Base-by-base conservation (phyloP, 83 land plant genomes). In the Thuja plicata region DNA sequence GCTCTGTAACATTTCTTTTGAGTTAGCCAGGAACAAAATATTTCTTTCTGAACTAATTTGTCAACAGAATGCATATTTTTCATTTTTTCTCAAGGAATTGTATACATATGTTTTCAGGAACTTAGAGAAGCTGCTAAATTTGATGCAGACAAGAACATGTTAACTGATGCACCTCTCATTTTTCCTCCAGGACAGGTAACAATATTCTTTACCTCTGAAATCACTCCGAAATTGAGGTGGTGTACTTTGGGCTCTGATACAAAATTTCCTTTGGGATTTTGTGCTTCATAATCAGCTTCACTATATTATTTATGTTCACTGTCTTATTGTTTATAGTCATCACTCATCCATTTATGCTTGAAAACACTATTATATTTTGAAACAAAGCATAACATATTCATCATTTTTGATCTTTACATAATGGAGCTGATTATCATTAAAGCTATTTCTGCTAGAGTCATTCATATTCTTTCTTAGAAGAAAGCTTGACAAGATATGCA, bases 131-230 rank as follows among this genome's bases (percentile, higher is more conserved):
- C 91, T 83, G 95, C 95, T 78, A 87, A 27, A 54, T 52, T 62
- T 43, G 95, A 94, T 91, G 91, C 84, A 5, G 97, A 95, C 87
- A 93, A 90, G 86, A 90, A 70, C 78, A 94, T 95, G 97, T 92
- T 93, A 45, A 94, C 97, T 34, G 97, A 95, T 92, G 94, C 94
- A 37, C 97, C 97, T 16, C 95, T 94, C 84, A 89, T 95, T 48
- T 95, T 91, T 38, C 91, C 94, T 73, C 97, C 97, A 34, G 95
- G 93, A 21, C 97, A 95, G 94, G 97, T 95, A 88, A 32, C 46
- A 17, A n/a, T 24, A 54, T 46, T 84, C 30, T 34, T 73, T 45
- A 38, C 82, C 40, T 78, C 21, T 34, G n/a, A 0, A 8, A 66
- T 66, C 71, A 6, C 30, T 66, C 8, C 6, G 30, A 66, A 66